These are phyloP conservation scores for Melaleuca quinquenervia DNA, from an alignment of 345 rosid genomes.

Conservation along the genomic window DNA sequence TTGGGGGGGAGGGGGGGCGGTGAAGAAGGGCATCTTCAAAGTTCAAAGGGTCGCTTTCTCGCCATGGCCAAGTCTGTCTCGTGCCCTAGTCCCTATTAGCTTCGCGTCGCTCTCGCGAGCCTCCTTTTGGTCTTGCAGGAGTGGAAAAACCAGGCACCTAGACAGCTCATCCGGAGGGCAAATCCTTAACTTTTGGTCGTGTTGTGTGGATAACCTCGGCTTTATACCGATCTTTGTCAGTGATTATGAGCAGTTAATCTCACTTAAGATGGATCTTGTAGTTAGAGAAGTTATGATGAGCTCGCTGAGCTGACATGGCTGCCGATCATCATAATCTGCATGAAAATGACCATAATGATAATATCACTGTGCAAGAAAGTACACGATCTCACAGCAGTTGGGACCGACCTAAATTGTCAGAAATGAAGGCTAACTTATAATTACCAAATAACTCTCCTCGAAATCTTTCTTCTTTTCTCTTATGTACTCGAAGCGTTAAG, in stretches of 20 bases:
- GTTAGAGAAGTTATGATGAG: neutral
- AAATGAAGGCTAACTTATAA: neutral
- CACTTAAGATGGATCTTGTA: neutral
- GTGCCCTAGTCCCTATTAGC: neutral
- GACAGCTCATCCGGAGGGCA: neutral
- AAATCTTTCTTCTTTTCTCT: neutral
- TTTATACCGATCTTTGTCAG: neutral
- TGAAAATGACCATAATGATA: neutral
- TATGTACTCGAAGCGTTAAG: neutral
- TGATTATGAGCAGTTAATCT: neutral
- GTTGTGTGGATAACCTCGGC: neutral
- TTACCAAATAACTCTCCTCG: neutral
- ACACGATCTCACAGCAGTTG: neutral
- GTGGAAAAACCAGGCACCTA: neutral
- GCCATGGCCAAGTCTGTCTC: neutral
- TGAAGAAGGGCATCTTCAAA: neutral
- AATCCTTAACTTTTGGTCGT: neutral
- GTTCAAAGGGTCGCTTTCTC: neutral
- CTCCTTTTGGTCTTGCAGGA: neutral
- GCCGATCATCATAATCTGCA: neutral
- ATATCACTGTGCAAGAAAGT: neutral
- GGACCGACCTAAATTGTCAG: neutral
- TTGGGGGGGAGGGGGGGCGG: no score
- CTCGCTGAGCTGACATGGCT: neutral
- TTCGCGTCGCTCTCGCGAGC: neutral